Evolutionary conservation across 202 grass and related monocot genomes (phyloP), one percentile per base, ranked within the genome.

Genomic region (Bolboschoenoplectus hybrid): DNA sequence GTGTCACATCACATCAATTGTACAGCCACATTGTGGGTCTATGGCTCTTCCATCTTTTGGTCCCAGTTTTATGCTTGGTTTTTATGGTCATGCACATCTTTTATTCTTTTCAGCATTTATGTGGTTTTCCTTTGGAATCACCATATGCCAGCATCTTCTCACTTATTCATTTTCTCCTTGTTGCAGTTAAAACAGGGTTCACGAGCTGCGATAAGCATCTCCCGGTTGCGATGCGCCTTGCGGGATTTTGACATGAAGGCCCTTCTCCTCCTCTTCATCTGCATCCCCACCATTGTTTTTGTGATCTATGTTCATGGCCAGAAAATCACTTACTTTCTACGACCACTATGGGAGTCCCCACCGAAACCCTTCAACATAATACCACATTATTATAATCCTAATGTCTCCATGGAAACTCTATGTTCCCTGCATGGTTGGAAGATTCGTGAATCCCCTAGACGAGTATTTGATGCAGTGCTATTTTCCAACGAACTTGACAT

Each of bases 401-500:
- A 97, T 82, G 94, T 92, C 14, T 90, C 94, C 0, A 94, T 97
- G 92, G 81, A 71, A 12, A 89, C 93, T 84, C 89, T 92, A 39
- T 97, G 94, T 87, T 94, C 89, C 84, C 20, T 97, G 82, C 94
- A 97, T 79, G 92, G 92, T 88, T 97, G 94, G 94, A 89, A 88
- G 75, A 84, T 94, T 38, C 87, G 94, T 26, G 94, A 94, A 84
- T 83, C 89, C 39, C 94, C 94, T 36, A 82, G 94, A 52, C 87
- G 94, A 16, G 94, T 94, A 60, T 97, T 97, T 26, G 94, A 97
- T 63, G 92, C 92, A 2, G 94, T 92, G 56, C 86, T 97, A 36
- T 97, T 97, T 85, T 94, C 91, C 87, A 97, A 97, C 6, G 94
- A 97, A 86, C 85, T 97, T 0, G 94, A 94, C 76, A 94, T 97